Conservation (phyloP, 2,329 filamentous ascomycete genomes). For the Tolypocladium sp. region DNA sequence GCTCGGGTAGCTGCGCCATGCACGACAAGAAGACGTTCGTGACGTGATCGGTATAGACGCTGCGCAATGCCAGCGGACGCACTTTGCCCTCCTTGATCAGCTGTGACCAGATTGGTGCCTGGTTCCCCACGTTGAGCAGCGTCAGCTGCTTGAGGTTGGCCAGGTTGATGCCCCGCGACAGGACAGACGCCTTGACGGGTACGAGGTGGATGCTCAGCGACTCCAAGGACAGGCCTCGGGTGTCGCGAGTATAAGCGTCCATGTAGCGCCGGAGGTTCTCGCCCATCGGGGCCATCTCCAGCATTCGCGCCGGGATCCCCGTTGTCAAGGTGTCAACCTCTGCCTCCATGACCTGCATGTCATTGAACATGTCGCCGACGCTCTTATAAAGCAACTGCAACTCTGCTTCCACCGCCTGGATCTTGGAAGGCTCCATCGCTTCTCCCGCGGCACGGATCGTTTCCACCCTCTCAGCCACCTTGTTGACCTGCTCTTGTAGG, state of each 20-base stretch:
- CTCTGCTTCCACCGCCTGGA: slow-evolving; percentile 26
- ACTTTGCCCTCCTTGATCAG: slow-evolving; percentile 44
- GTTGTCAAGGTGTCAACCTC: slow-evolving; percentile 16
- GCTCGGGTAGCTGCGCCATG: slow-evolving; percentile 39
- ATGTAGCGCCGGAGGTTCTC: slow-evolving; percentile 19
- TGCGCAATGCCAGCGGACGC: slow-evolving; percentile 41
- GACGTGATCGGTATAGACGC: slow-evolving; percentile 56
- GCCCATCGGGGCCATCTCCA: neutral
- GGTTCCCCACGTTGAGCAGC: slow-evolving; percentile 54
- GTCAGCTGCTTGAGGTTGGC: slow-evolving; percentile 47
- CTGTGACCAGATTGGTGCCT: slow-evolving; percentile 49
- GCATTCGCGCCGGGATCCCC: slow-evolving; percentile 8
- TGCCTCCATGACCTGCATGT: slow-evolving; percentile 5
- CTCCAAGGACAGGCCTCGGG: slow-evolving; percentile 47
- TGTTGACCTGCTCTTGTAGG: slow-evolving; percentile 19
- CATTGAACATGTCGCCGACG: slow-evolving; percentile 5
- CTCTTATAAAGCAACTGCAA: slow-evolving; percentile 11
- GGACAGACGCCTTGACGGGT: slow-evolving; percentile 48
- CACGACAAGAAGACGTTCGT: slow-evolving; percentile 44
- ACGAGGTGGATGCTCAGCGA: slow-evolving; percentile 48
- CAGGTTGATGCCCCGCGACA: slow-evolving; percentile 48
- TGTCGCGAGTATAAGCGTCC: slow-evolving; percentile 46
- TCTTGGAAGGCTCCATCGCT: slow-evolving; percentile 15
- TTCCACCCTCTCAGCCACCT: slow-evolving; percentile 20
- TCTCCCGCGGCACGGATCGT: slow-evolving; percentile 13